Evolutionary conservation across 345 rosid genomes (phyloP).

Genomic region (Leavenworthia alabamica): DNA sequence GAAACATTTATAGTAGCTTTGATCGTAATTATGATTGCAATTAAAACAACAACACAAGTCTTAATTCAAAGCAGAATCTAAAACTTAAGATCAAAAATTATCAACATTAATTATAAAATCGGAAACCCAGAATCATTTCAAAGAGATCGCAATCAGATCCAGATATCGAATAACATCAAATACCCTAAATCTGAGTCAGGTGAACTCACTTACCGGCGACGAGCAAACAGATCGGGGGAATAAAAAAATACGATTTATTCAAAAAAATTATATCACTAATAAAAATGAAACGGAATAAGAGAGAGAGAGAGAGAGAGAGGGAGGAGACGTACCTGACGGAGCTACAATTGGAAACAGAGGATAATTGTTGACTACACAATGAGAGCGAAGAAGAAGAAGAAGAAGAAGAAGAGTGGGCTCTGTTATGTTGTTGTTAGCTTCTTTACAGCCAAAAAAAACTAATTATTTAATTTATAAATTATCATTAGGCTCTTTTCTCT

Average conservation of each 20-base stretch:
- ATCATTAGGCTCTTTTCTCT: too few relatives aligned
- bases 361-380: slow-evolving; percentile 1
- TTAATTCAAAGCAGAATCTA: neutral
- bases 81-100: slow-evolving; percentile 6
- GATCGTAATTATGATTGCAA: neutral
- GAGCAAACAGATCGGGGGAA: slow-evolving; percentile 4
- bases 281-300: neutral
- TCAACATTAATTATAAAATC: neutral
- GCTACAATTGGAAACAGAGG: slow-evolving; percentile 1
- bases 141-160: neutral
- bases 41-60: neutral
- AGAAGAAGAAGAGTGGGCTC: neutral
- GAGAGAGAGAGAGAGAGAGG: neutral
- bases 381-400: neutral
- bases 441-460: neutral
- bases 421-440: too few relatives aligned
- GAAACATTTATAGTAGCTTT: too few relatives aligned
- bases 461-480: too few relatives aligned
- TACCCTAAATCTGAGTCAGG: neutral
- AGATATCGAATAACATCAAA: neutral
- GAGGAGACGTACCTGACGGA: slow-evolving; percentile 23
- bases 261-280: neutral
- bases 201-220: neutral
- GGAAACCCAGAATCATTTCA: neutral
- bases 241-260: neutral